These are phyloP conservation scores for Coemansia sp. DNA, from an alignment of 192 early-diverging fungal genomes.

Conservation along the genomic window DNA sequence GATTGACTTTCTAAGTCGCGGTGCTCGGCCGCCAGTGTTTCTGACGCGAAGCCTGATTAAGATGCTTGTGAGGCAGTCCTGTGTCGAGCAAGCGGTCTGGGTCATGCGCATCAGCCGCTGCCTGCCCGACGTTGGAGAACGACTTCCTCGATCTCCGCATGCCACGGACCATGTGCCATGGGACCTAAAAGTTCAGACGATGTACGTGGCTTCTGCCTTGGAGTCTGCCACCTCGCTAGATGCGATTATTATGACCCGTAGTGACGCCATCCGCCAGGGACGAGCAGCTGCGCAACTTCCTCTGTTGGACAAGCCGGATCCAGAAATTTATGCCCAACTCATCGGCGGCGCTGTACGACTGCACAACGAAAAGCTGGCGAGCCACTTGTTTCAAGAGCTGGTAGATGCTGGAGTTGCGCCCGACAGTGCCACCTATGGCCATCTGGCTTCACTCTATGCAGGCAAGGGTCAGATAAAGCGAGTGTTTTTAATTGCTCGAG, in stretches of 20 bases:
- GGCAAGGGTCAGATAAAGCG: constrained; percentile 32
- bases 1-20: constrained; percentile 51
- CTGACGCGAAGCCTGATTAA: constrained; percentile 41
- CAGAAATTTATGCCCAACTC: constrained; percentile 36
- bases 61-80: constrained; percentile 43
- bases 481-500: constrained; percentile 46
- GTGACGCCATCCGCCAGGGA: constrained; percentile 37
- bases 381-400: constrained; percentile 47
- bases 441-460: constrained; percentile 44
- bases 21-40: constrained; percentile 37
- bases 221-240: constrained; percentile 38
- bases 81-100: constrained; percentile 53
- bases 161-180: constrained; percentile 38
- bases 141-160: constrained; percentile 23
- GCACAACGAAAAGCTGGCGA: constrained; percentile 36
- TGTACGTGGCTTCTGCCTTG: constrained; percentile 49
- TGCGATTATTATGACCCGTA: constrained; percentile 21
- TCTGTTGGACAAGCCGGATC: constrained; percentile 30
- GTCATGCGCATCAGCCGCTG: constrained; percentile 55
- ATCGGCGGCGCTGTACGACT: constrained; percentile 49
- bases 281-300: constrained; percentile 38
- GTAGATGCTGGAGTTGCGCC: constrained; percentile 41
- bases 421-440: constrained; percentile 35
- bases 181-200: constrained; percentile 49
- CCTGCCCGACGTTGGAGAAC: constrained; percentile 41